Percentiles rank a stretch among this genome's conserved stretches.
Evolutionary conservation across 805 yeast genomes (phyloP).

Genomic region (Scheffersomyces stipitis): DNA sequence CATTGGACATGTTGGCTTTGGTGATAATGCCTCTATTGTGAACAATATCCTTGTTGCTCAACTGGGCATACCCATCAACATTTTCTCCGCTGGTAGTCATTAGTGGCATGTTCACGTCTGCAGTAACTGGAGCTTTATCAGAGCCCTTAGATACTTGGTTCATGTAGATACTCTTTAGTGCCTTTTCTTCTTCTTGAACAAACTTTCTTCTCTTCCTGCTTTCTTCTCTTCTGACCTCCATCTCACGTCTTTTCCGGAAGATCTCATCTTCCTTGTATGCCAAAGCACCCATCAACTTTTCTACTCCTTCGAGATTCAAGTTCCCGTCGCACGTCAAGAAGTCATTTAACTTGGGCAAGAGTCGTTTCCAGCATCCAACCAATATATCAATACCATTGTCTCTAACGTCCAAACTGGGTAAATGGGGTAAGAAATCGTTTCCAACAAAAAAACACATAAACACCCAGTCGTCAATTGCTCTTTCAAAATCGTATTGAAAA

Average conservation of each 20-base stretch:
- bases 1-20: slow-evolving; percentile 70
- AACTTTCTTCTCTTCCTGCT: slow-evolving; percentile 57
- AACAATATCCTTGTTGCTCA: slow-evolving; percentile 71
- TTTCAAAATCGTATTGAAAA: slow-evolving; percentile 80
- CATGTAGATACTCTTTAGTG: slow-evolving; percentile 43
- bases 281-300: slow-evolving; percentile 60
- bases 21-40: slow-evolving; percentile 60
- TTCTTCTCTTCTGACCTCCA: slow-evolving; percentile 68
- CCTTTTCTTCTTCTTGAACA: slow-evolving; percentile 46
- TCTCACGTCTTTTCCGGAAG: slow-evolving; percentile 65
- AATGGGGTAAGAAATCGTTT: slow-evolving; percentile 95
- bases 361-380: slow-evolving; percentile 78
- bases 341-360: slow-evolving; percentile 64
- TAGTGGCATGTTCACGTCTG: slow-evolving; percentile 71
- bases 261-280: slow-evolving; percentile 77
- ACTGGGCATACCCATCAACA: slow-evolving; percentile 62
- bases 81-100: slow-evolving; percentile 73
- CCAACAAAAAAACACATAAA: slow-evolving; percentile 98
- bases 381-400: slow-evolving; percentile 88
- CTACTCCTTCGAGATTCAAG: slow-evolving; percentile 74
- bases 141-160: slow-evolving; percentile 67
- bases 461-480: slow-evolving; percentile 98
- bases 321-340: slow-evolving; percentile 90
- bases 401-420: slow-evolving; percentile 92
- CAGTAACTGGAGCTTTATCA: slow-evolving; percentile 71